Conservation (phyloP, 805 yeast genomes). For the Yarrowia keelungensis region DNA sequence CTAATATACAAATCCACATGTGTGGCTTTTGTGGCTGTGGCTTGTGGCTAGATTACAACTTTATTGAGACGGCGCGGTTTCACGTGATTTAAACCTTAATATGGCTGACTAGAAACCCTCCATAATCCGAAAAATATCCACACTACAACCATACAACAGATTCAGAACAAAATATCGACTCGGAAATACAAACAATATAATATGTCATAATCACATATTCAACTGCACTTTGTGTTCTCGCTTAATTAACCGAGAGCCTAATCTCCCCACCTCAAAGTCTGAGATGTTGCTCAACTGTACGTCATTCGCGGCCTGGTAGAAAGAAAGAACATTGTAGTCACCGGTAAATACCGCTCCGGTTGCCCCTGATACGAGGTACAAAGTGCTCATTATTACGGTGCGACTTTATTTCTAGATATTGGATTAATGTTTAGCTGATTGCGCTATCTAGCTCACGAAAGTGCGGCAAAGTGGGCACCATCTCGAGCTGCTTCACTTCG, state of each 20-base stretch:
- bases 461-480: not conserved
- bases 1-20: not conserved
- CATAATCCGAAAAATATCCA: not conserved
- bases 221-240: not conserved
- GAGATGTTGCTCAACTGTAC: not conserved
- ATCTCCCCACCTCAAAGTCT: not conserved
- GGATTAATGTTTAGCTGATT: not conserved
- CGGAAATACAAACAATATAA: not conserved
- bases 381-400: not conserved
- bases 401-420: not conserved
- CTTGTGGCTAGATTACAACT: slow-evolving; percentile 21
- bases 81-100: slow-evolving; percentile 6
- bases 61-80: slow-evolving; percentile 7
- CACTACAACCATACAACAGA: not conserved
- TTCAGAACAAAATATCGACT: not conserved
- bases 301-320: not conserved
- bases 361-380: slow-evolving; percentile 2
- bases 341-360: slow-evolving; percentile 7
- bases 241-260: not conserved
- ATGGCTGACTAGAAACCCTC: not conserved
- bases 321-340: not conserved
- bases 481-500: not conserved
- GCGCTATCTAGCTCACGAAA: not conserved
- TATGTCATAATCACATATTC: not conserved
- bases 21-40: slow-evolving; percentile 35